Evolutionary conservation across 2,329 filamentous ascomycete genomes (phyloP), one percentile per base, ranked within the genome.

Genomic region (Penicillium sp.): DNA sequence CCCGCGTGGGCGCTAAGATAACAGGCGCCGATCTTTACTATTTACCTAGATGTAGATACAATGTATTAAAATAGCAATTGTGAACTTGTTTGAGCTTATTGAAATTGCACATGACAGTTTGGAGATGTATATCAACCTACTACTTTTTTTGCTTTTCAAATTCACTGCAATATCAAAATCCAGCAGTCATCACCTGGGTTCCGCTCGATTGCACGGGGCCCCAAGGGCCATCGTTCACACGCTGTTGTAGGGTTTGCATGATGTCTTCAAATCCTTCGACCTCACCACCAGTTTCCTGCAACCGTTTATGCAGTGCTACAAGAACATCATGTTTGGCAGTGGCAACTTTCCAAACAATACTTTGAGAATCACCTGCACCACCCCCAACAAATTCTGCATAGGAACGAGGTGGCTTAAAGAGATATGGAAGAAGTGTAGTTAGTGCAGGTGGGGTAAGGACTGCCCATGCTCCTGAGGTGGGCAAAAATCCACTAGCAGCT

Each of bases 311-410:
- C n/a, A 85, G 66, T 4, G 76, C 74, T 14, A 78, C 76, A 44
- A 85, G 61, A 2, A 79, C 79, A 51, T 84, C 82, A 59, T 82
- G 83, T 61, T 84, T 85, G 0, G 81, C 79, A 43, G 74, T 77
- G 1, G 82, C 82, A 39, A 86, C 75, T 57, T 79, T 78, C 70
- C 82, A 85, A 3, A 82, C 81, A 1, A 80, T 76, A 58, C 78
- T 82, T 62, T 85, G 80, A 1, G 78, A 71, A 62, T 84, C 83
- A 2, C 80, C 81, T 9, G 78, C 73, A 9, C 83, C 82, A 35
- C 76, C 74, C 13, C 80, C 81, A 0, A 84, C 82, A n/a, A 84
- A 75, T 50, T 82, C 83, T 11, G 79, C 78, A 56, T 82, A 84
- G 0, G 78, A 80, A 29, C 79, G 78, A 1, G 83, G 78, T 3